These are phyloP conservation scores for Aspergillus niger DNA, from an alignment of 2,329 filamentous ascomycete species.

Conservation along the genomic window DNA sequence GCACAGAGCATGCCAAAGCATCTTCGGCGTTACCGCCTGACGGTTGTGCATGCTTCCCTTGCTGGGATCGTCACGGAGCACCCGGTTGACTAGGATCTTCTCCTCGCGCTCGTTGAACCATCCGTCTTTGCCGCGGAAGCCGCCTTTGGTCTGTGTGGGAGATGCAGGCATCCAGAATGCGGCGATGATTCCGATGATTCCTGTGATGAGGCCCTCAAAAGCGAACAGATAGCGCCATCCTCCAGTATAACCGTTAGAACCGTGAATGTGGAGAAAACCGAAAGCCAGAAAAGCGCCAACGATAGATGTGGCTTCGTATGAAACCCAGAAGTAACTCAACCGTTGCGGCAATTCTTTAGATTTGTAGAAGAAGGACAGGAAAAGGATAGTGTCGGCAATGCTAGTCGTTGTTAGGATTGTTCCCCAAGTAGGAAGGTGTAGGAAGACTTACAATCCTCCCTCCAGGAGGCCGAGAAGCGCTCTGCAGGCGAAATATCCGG, in stretches of 20 bases:
- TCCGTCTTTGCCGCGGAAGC: slow-evolving; percentile 62
- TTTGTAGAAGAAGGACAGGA: slow-evolving; percentile 76
- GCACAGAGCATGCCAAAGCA: slow-evolving; percentile 53
- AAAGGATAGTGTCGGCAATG: slow-evolving; percentile 52
- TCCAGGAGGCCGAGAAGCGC: slow-evolving; percentile 54
- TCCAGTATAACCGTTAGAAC: slow-evolving; percentile 34
- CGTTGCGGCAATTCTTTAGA: slow-evolving; percentile 68
- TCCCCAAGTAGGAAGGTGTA: slow-evolving; percentile 28
- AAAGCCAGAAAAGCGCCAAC: slow-evolving; percentile 52
- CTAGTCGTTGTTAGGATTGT: slow-evolving; percentile 18
- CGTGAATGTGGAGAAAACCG: slow-evolving; percentile 44
- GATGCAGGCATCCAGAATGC: slow-evolving; percentile 64
- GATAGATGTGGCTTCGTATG: slow-evolving; percentile 54
- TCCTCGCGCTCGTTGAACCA: slow-evolving; percentile 71
- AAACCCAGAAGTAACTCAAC: slow-evolving; percentile 70
- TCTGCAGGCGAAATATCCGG: slow-evolving; percentile 46
- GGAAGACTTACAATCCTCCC: slow-evolving; percentile 61
- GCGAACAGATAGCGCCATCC: slow-evolving; percentile 50
- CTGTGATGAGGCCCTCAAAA: slow-evolving; percentile 52
- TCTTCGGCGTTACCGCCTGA: slow-evolving; percentile 51
- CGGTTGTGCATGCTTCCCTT: slow-evolving; percentile 66
- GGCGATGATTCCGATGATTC: slow-evolving; percentile 57
- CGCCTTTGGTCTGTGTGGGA: slow-evolving; percentile 64
- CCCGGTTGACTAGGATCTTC: slow-evolving; percentile 68
- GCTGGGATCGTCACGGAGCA: slow-evolving; percentile 57